Percentiles rank a stretch among this genome's conserved stretches.
phyloP scores from a whole-genome alignment of 1,139 yeast genomes.

The Debaryomyces nepalensis region DNA sequence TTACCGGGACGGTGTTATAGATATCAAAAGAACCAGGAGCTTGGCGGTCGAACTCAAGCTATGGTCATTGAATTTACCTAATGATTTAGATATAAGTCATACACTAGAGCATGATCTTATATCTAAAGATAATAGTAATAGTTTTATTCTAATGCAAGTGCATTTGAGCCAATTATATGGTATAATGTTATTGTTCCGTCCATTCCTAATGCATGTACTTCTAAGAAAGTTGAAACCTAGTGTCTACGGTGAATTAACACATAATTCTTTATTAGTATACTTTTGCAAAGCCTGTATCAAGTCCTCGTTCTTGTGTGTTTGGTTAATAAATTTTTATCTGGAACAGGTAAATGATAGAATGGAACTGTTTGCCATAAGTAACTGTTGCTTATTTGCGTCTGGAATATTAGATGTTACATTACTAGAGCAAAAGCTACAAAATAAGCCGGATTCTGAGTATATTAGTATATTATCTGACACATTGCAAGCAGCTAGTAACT shows the following conservation, averaged over 20 bases:
- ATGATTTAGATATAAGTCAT: conserved; percentile 27
- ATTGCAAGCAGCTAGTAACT: conserved; percentile 16
- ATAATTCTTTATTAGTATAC: conserved; percentile 12
- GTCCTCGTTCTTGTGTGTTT: conserved; percentile 40
- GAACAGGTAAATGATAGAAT: conserved; percentile 14
- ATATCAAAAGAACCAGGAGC: conserved; percentile 37
- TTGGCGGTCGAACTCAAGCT: conserved; percentile 45
- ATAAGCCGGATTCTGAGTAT: conserved; percentile 18
- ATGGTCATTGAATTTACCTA: conserved; percentile 41
- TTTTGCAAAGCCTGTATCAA: conserved; percentile 43
- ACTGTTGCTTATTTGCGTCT: conserved; percentile 18
- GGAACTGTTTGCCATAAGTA: conserved; percentile 19
- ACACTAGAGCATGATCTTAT: conserved; percentile 23
- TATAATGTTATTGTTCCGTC: conserved; percentile 47
- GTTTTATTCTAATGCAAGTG: conserved; percentile 32
- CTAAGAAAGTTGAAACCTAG: conserved; percentile 14
- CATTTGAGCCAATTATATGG: conserved; percentile 48
- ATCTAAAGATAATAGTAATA: conserved; percentile 22
- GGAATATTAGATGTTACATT: conserved; percentile 13
- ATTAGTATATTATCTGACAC: conserved; percentile 19
- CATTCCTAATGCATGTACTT: conserved; percentile 45
- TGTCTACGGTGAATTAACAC: conserved; percentile 15
- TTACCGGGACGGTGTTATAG: conserved; percentile 41
- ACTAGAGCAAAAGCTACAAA: conserved; percentile 18
- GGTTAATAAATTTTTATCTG: conserved; percentile 28